Evolutionary conservation across 805 yeast species (phyloP), one percentile per base, ranked within the genome.

Genomic region (Saccharomycopsis sp.): DNA sequence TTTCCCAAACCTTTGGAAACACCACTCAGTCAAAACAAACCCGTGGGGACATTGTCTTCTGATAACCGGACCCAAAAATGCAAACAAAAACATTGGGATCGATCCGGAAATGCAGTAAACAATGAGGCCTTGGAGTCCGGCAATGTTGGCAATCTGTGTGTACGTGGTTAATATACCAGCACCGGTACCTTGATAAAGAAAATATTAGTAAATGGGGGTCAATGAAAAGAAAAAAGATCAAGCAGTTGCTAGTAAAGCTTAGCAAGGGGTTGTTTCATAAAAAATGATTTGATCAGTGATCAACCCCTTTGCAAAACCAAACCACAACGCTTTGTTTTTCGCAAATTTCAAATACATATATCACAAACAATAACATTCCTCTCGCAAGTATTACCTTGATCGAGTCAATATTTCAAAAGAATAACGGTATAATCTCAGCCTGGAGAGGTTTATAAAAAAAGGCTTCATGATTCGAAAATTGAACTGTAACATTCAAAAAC

Each of bases 1-100:
- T 4, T 67, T 56, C 2, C 96, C 96, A 56, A 70, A 88, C 51
- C 96, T 66, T 35, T 73, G 74, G 54, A 84, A 73, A n/a, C 85
- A 89, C 96, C 96, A 88, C 57, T 88, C 95, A 4, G 95, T 86
- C 51, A 88, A 63, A 20, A 88, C 87, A 57, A 88, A 88, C 2
- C 96, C 96, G 6, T 83, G 75, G 0, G 96, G 96, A 51, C 94
- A 83, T 50, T 72, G 71, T 45, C 65, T 71, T 49, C 95, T 68
- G 45, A 88, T 78, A 7, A 76, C 56, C 1, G 96, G 96, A 0
- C 96, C 96, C 44, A 83, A 61, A 39, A 72, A 70, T 1, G 92
- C 84, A 65, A 88, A 88, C n/a, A 84, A 60, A 46, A 83, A 67
- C 61, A 88, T 79, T 3, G 96, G 96, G 36, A 88, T 58, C 1